Evolutionary conservation across 495 filamentous ascomycete species (phyloP).

Genomic region (Platismatia glauca): DNA sequence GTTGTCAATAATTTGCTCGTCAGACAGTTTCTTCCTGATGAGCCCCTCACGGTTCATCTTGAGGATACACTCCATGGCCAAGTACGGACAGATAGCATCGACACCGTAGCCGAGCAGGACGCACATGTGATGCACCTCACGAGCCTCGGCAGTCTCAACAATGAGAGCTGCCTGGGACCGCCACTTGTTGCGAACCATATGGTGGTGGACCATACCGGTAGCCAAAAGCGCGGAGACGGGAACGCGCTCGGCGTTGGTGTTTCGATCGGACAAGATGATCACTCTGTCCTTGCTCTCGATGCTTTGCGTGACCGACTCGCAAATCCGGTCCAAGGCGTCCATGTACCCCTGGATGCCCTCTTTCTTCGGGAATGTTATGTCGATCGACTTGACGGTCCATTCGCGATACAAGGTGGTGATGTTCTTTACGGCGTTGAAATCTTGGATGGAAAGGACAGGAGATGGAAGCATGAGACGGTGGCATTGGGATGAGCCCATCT

Average conservation of each 20-base stretch:
- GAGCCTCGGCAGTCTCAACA: slow-evolving; percentile 91
- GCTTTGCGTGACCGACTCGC: slow-evolving; percentile 73
- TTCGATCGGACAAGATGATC: slow-evolving; percentile 85
- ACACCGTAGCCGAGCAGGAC: slow-evolving; percentile 93
- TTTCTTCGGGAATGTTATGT: slow-evolving; percentile 88
- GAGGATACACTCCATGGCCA: slow-evolving; percentile 94
- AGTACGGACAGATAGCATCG: slow-evolving; percentile 94
- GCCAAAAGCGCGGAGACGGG: slow-evolving; percentile 83
- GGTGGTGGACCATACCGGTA: slow-evolving; percentile 93
- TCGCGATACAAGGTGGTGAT: slow-evolving; percentile 64
- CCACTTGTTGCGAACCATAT: slow-evolving; percentile 95
- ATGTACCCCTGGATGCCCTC: slow-evolving; percentile 83
- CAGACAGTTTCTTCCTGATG: slow-evolving; percentile 79
- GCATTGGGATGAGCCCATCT: slow-evolving; percentile 89
- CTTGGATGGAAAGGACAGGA: slow-evolving; percentile 80
- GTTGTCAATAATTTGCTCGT: slow-evolving; percentile 84
- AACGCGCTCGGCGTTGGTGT: slow-evolving; percentile 73
- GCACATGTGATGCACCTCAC: slow-evolving; percentile 98
- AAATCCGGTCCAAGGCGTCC: slow-evolving; percentile 82
- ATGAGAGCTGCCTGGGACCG: slow-evolving; percentile 80
- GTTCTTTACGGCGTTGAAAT: slow-evolving; percentile 84
- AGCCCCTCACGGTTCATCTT: slow-evolving; percentile 96
- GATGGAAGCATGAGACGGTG: slow-evolving; percentile 78
- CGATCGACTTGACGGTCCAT: slow-evolving; percentile 91
- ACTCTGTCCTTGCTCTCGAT: slow-evolving; percentile 80